Evolutionary conservation across 805 yeast species (phyloP), one percentile per base, ranked within the genome.

Genomic region (Yarrowia sp.): DNA sequence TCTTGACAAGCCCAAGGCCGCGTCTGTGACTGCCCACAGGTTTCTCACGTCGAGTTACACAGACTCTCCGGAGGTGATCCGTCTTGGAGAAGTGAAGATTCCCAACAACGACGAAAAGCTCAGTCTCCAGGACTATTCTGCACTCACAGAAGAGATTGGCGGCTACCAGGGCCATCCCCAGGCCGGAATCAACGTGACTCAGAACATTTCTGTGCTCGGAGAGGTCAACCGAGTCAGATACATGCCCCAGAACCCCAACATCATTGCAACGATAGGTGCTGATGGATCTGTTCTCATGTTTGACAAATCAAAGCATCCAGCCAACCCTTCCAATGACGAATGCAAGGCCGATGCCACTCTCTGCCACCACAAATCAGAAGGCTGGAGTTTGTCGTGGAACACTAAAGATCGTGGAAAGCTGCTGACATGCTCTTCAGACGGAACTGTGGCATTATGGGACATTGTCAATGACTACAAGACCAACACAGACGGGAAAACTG

Each of bases 201-300:
- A 90, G 76, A 82, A 83, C 53, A 86, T 90, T n/a, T 81, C 84
- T 40, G 92, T 87, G 71, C 76, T 79, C 1, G 92, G 91, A 1
- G 95, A 89, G 70, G 87, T 92, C 68, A 91, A 91, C 74, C 84
- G 85, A 70, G 87, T 90, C 0, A 81, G 88, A 43, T 85, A 84
- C 73, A 85, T 90, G 87, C 96, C 97, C 0, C 94, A 89, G 71
- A 93, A 93, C 73, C 95, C 95, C 1, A 95, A 92, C 73, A 74
- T 93, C 6, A 81, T 93, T 6, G 91, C 93, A 1, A 84, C 92
- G 19, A 85, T 87, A 10, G 86, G 90, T 50, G 85, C 88, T 49
- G 75, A 79, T 39, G 97, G 97, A 1, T 79, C 83, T 14, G 80
- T 88, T 13, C 85, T 83, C 64, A 78, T 93, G 4, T 91, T 87